Evolutionary conservation across 2,329 filamentous ascomycete species (phyloP), one percentile per base, ranked within the genome.

Genomic region (Ceratocystiopsis brevicomis): DNA sequence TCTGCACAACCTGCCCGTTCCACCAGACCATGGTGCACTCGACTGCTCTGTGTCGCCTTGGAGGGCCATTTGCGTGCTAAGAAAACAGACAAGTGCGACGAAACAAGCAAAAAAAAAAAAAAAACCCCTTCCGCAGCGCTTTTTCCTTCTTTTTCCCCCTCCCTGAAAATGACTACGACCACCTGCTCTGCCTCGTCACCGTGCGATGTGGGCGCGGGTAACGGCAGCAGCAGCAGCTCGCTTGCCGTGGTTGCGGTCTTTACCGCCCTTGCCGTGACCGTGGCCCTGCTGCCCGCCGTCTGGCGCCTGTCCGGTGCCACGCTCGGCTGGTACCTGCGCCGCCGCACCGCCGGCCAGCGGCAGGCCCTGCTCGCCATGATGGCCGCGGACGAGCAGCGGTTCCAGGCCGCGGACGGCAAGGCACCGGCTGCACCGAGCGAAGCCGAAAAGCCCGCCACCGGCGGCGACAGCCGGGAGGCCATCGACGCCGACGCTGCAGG

Each of bases 381-480:
- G 56, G 58, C 61, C 14, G 61, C 65, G 15, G 65, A 69, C 38
- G 62, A 69, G 48, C 55, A 54, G 45, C 59, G 56, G 37, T 61
- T 55, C 17, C 57, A 61, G 37, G 53, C 54, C 3, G 33, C 13
- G 33, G 33, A 3, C 11, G 33, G 6, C 55, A 59, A 37, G 50
- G 37, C 5, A 9, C 25, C 57, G 60, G 43, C 52, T 18, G 19
- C 19, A 21, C 21, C 48, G 41, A 17, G 25, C 6, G 25, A 30
- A 4, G 25, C 21, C 21, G 21, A 21, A 8, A 4, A 21, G 21
- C 21, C n/a, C 18, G 33, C 19, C 1, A 17, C n/a, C 45, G 56
- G 57, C 30, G 76, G 80, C 49, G 73, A 76, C 25, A 78, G 77
- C 41, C 83, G 78, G 78, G 77, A 83, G 57, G 77, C 76, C 53